Conservation (phyloP, 1,139 yeast genomes). For the Yamadazyma triangularis region DNA sequence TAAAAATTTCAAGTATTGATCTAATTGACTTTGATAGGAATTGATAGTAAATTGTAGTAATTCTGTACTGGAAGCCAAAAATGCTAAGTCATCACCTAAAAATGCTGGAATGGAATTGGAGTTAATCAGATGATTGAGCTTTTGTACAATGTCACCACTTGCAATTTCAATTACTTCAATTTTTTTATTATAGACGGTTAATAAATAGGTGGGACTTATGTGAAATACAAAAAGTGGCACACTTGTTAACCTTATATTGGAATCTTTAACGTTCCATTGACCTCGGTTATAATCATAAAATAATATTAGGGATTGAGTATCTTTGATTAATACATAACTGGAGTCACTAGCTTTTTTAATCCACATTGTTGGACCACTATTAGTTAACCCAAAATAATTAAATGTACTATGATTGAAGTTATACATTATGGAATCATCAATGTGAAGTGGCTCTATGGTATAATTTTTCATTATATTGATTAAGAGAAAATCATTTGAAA, state of each 20-base stretch:
- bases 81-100: conserved; percentile 15
- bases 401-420: conserved; percentile 21
- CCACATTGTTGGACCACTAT: conserved; percentile 19
- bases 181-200: conserved; percentile 34
- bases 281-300: conserved; percentile 4
- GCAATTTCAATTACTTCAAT: conserved; percentile 43
- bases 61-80: conserved; percentile 22
- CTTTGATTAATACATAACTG: conserved; percentile 23
- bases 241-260: conserved; percentile 22
- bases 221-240: conserved; percentile 32
- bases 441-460: conserved; percentile 12
- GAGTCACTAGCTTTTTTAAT: conserved; percentile 15
- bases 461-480: conserved; percentile 21
- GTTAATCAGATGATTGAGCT: conserved; percentile 28
- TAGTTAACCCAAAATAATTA: conserved; percentile 25
- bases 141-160: conserved; percentile 42
- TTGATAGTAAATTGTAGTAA: conserved; percentile 28
- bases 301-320: conserved; percentile 19
- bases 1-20: conserved; percentile 24
- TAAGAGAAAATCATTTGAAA: conserved; percentile 23
- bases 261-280: conserved; percentile 11
- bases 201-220: conserved; percentile 43
- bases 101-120: conserved; percentile 18
- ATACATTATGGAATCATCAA: conserved; percentile 10
- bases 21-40: conserved; percentile 37